A percentile compares a stretch with the other conserved stretches of the same genome.
Conservation (phyloP, 129 eudicot genomes). For the Smallanthus sonchifolius region DNA sequence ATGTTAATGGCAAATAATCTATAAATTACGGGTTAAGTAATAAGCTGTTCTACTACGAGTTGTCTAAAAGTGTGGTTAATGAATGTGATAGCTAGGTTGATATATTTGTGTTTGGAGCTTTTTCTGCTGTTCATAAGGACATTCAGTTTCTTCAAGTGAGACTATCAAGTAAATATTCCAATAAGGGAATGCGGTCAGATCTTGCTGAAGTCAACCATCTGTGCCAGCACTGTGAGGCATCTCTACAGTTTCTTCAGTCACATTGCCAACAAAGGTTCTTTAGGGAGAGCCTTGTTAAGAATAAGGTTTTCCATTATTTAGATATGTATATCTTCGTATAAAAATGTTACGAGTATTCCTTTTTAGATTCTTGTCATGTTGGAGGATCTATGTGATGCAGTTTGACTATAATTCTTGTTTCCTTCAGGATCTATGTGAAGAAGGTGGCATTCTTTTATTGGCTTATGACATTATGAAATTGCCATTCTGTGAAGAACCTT, state of each 20-base stretch:
- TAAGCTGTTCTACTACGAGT: slow-evolving; percentile 9
- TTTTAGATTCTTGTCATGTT: slow-evolving; percentile 6
- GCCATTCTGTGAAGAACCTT: slow-evolving; percentile 32
- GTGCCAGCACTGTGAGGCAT: slow-evolving; percentile 93
- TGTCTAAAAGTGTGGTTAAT: slow-evolving; percentile 10
- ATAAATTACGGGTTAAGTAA: neutral
- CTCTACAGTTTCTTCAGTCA: slow-evolving; percentile 81
- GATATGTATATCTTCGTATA: neutral
- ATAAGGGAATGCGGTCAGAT: slow-evolving; percentile 24
- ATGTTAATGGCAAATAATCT: neutral
- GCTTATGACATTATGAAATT: slow-evolving; percentile 62
- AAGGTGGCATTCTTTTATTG: slow-evolving; percentile 84
- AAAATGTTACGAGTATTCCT: neutral
- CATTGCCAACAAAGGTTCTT: slow-evolving; percentile 75
- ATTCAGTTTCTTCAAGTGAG: slow-evolving; percentile 60
- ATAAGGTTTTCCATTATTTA: slow-evolving; percentile 55
- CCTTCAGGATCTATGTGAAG: slow-evolving; percentile 80
- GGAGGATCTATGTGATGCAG: neutral
- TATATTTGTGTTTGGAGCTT: slow-evolving; percentile 58
- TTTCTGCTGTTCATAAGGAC: slow-evolving; percentile 66
- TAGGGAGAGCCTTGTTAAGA: slow-evolving; percentile 71
- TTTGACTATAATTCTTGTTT: slow-evolving; percentile 16
- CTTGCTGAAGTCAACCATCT: slow-evolving; percentile 54
- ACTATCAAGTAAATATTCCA: slow-evolving; percentile 38
- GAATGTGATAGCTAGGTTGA: slow-evolving; percentile 67